These are phyloP conservation scores for Zygosaccharomyces pseudobailii DNA, from an alignment of 1,139 yeast genomes.

Conservation along the genomic window DNA sequence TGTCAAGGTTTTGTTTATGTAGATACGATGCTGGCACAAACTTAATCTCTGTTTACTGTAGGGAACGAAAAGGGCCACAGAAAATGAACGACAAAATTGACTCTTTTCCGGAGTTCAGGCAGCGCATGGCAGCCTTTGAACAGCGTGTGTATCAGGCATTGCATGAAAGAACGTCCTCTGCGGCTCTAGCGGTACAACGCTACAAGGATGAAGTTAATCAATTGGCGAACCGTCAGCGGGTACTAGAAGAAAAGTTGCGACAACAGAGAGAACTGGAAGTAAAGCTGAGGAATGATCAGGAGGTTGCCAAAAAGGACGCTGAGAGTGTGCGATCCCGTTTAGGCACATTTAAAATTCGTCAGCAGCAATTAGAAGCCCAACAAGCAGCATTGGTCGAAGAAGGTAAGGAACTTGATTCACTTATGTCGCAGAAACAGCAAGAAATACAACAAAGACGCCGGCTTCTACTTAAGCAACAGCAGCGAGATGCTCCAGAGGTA, in stretches of 20 bases:
- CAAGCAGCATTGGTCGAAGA: conserved; percentile 17
- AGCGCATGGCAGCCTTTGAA: conserved; percentile 27
- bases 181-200: conserved; percentile 21
- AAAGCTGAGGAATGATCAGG: conserved; percentile 18
- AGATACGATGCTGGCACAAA: background rate
- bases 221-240: conserved; percentile 13
- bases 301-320: conserved; percentile 14
- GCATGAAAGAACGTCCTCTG: conserved; percentile 22
- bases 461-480: conserved; percentile 21
- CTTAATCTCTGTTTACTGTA: background rate
- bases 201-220: conserved; percentile 20
- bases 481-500: conserved; percentile 27
- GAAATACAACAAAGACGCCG: conserved; percentile 25
- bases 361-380: conserved; percentile 19
- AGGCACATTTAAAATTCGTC: conserved; percentile 19
- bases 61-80: background rate
- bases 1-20: background rate
- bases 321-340: conserved; percentile 21
- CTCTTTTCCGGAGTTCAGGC: conserved; percentile 22
- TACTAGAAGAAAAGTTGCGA: conserved; percentile 28
- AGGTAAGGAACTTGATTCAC: conserved; percentile 18
- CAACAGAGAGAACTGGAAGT: conserved; percentile 34
- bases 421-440: conserved; percentile 21
- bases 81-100: conserved; percentile 9
- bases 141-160: conserved; percentile 25